Base-by-base conservation (phyloP, 2,329 filamentous ascomycete species). In the Verticillium nubilum region DNA sequence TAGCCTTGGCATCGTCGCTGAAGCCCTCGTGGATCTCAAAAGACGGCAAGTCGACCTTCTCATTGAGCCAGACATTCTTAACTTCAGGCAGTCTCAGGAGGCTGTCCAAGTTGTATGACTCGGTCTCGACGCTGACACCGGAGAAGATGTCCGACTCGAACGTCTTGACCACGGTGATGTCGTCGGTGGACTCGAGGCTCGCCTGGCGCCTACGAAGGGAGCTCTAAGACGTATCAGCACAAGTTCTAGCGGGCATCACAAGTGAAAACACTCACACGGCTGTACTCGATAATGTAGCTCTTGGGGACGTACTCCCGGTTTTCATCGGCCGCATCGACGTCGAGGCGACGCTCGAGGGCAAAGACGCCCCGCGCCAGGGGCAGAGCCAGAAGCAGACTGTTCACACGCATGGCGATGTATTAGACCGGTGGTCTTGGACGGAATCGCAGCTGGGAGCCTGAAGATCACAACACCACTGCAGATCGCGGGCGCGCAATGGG, bases 11-110 rank as follows among this genome's bases (percentile, higher is more conserved):
- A n/a, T 50, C 50, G 25, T 54, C 57, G 29, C 3, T 29, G 26
- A 52, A 28, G 2, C 57, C 54, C 1, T 54, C 19, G 29, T 31
- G 28, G 15, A 55, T 7, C 4, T 54, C 54, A 2, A 52, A 47
- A 15, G 62, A 59, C 15, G 58, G 53, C 17, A 61, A 58, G 23
- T 57, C 33, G 4, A 61, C 47, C 10, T 29, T 35, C 15, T 33
- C 47, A 33, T 62, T 64, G 13, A 58, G 68, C 74, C 74, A 76
- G 23, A 74, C 74, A 29, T 73, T 74, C 52, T 70, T 56, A 17
- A 76, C 70, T 4, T 74, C 73, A 5, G 69, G 66, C 58, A 76
- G 62, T 10, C 64, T 58, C 12, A 63, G 65, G 3, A 76, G 63
- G 5, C 66, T 68, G 50, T 76, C 73, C 31, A 67, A 59, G 57